Base-by-base conservation (phyloP, 1,284 basidiomycete species). In the Cryptococcus wingfieldii region DNA sequence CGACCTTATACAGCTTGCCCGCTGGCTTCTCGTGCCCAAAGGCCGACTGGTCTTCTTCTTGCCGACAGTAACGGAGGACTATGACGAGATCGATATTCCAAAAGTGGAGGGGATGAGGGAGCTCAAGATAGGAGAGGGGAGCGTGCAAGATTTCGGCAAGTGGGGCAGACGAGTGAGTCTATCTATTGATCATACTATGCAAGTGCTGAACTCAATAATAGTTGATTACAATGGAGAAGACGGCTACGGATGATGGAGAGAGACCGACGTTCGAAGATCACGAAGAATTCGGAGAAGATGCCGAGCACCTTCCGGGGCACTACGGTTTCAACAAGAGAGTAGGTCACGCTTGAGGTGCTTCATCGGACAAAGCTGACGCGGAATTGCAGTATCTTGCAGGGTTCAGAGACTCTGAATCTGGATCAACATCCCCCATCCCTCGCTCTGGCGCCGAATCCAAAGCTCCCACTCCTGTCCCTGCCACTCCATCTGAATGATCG, bases 21-120 rank as follows among this genome's bases (percentile, higher is more conserved):
- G 91, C 50, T 89, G 89, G 72, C 79, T 98, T 49, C 82, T 99
- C 27, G 89, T 85, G 56, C 89, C 90, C 0, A 82, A 82, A 16
- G 96, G 96, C 14, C 80, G 96, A 38, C 83, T 99, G 8, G 95
- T 98, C 1, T 97, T 94, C 78, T 96, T 94, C 81, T 80, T 98
- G 25, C 94, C 93, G 0, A 95, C 93, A 0, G 88, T 94, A 19
- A 90, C 85, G 14, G 91, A 93, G 49, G 88, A 92, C 54, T 97
- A 93, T 70, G 84, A 87, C 61, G 88, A 90, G 62, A 79, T 94
- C 1, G 93, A 97, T 69, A 79, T 96, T 2, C 83, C 83, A 0
- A 74, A 83, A 31, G 80, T 84, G 0, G 86, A 89, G 38, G 93
- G 92, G 0, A 92, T 98, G 87, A 61, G 56, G 60, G 76, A 77